Evolutionary conservation across 1,139 yeast species (phyloP).

Genomic region (Diutina sp.): DNA sequence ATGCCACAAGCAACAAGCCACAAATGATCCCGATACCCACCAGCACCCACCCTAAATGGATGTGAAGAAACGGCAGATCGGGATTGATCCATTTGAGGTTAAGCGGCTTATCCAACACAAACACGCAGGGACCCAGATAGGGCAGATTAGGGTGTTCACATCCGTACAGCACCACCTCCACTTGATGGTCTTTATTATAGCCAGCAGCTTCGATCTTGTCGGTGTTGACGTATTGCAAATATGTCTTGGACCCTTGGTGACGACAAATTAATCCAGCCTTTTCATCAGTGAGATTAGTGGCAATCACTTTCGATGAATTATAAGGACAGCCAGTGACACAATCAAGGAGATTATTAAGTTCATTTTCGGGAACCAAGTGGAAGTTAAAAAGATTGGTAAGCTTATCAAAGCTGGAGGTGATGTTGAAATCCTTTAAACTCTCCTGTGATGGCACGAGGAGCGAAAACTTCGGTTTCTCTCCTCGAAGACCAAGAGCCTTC

Average conservation of each 20-base stretch:
- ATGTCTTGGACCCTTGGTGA: constrained; percentile 26
- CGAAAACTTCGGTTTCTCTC: constrained; percentile 35
- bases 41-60: constrained; percentile 55
- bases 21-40: constrained; percentile 52
- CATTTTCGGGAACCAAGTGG: constrained; percentile 55
- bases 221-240: constrained; percentile 16
- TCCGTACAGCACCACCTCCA: constrained; percentile 54
- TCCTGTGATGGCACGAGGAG: constrained; percentile 62
- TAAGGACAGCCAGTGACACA: constrained; percentile 10
- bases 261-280: constrained; percentile 27
- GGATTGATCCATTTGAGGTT: constrained; percentile 43
- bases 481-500: constrained; percentile 10
- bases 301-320: constrained; percentile 4
- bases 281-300: constrained; percentile 25
- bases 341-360: constrained; percentile 19
- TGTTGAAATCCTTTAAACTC: constrained; percentile 40
- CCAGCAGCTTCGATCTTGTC: constrained; percentile 20
- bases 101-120: constrained; percentile 57
- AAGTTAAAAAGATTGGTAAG: constrained; percentile 46
- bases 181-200: constrained; percentile 50
- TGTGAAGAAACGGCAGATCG: constrained; percentile 29
- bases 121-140: constrained; percentile 39
- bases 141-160: constrained; percentile 33
- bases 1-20: constrained; percentile 28
- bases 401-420: constrained; percentile 28